These are phyloP conservation scores for Salisapilia sapeloensis DNA, from an alignment of 352 stramenopile species.

Conservation along the genomic window DNA sequence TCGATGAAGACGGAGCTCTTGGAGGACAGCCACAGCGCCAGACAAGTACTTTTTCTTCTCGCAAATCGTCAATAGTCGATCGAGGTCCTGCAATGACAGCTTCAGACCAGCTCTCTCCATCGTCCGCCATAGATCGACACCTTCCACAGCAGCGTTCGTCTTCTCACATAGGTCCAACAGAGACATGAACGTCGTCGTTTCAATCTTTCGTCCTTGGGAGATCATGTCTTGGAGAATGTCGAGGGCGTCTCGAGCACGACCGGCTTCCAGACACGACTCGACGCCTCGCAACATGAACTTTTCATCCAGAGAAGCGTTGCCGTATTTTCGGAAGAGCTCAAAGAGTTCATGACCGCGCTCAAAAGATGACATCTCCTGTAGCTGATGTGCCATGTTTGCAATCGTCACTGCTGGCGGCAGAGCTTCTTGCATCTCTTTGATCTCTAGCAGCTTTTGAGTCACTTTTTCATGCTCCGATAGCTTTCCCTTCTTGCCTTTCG, in stretches of 20 bases:
- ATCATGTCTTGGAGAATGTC: constrained; percentile 72
- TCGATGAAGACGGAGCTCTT: constrained; percentile 47
- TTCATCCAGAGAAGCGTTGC: constrained; percentile 68
- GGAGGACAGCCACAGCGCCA: constrained; percentile 57
- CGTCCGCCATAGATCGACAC: constrained; percentile 47
- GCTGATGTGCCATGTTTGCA: constrained; percentile 27
- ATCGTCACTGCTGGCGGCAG: constrained; percentile 50
- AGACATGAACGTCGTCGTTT: constrained; percentile 46
- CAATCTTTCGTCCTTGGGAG: constrained; percentile 67
- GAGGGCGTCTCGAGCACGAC: constrained; percentile 54
- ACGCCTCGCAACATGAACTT: constrained; percentile 66
- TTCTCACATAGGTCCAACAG: constrained; percentile 59
- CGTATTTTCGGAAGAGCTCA: constrained; percentile 75
- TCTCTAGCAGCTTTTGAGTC: constrained; percentile 54
- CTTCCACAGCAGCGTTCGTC: constrained; percentile 36
- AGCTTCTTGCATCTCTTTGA: constrained; percentile 54
- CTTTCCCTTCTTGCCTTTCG: no score
- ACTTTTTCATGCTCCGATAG: constrained; percentile 46
- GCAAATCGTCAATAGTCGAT: constrained; percentile 61
- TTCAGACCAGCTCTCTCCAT: constrained; percentile 48
- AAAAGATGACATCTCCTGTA: constrained; percentile 59
- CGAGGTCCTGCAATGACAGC: constrained; percentile 33
- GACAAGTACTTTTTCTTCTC: constrained; percentile 62
- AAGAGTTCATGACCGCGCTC: constrained; percentile 60
- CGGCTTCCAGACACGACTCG: constrained; percentile 58